Percentiles rank a stretch among this genome's conserved stretches.
Evolutionary conservation across 371 early-diverging fungal species (phyloP).

Genomic region (Rhizopus stolonifer): DNA sequence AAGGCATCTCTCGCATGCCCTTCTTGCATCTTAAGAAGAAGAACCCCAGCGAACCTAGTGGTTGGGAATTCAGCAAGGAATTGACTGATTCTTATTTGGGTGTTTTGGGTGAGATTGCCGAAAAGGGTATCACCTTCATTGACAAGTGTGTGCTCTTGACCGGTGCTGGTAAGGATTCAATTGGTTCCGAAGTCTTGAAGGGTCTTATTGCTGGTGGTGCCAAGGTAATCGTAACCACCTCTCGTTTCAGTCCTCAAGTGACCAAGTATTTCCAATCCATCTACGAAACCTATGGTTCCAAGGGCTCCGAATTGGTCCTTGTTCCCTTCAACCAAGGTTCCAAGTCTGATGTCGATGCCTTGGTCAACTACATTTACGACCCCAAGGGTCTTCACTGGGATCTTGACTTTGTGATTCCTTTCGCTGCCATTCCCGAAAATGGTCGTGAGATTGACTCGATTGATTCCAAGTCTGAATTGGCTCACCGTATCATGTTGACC

Average conservation of each 20-base stretch:
- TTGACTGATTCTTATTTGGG: slow-evolving; percentile 76
- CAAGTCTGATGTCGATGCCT: slow-evolving; percentile 74
- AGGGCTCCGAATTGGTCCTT: slow-evolving; percentile 85
- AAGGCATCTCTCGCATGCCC: slow-evolving; percentile 75
- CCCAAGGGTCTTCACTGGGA: slow-evolving; percentile 87
- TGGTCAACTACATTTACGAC: slow-evolving; percentile 89
- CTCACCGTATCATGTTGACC: slow-evolving; percentile 91
- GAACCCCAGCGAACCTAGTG: slow-evolving; percentile 56
- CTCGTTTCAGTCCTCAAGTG: slow-evolving; percentile 81
- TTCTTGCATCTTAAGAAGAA: slow-evolving; percentile 77
- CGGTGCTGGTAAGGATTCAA: slow-evolving; percentile 91
- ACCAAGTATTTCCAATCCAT: slow-evolving; percentile 88
- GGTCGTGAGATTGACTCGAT: slow-evolving; percentile 87
- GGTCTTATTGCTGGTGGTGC: slow-evolving; percentile 91
- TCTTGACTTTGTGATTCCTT: slow-evolving; percentile 93
- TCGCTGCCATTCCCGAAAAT: slow-evolving; percentile 91
- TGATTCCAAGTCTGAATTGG: slow-evolving; percentile 87
- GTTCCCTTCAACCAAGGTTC: slow-evolving; percentile 97
- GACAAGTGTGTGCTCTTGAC: slow-evolving; percentile 85
- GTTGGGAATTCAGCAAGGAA: slow-evolving; percentile 75
- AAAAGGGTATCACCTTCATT: slow-evolving; percentile 80
- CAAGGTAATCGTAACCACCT: slow-evolving; percentile 90
- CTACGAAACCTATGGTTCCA: slow-evolving; percentile 86
- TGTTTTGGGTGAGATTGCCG: slow-evolving; percentile 69
- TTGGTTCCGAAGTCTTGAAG: slow-evolving; percentile 87